Base-by-base conservation (phyloP, 2,329 filamentous ascomycete species). In the Alternaria solani region DNA sequence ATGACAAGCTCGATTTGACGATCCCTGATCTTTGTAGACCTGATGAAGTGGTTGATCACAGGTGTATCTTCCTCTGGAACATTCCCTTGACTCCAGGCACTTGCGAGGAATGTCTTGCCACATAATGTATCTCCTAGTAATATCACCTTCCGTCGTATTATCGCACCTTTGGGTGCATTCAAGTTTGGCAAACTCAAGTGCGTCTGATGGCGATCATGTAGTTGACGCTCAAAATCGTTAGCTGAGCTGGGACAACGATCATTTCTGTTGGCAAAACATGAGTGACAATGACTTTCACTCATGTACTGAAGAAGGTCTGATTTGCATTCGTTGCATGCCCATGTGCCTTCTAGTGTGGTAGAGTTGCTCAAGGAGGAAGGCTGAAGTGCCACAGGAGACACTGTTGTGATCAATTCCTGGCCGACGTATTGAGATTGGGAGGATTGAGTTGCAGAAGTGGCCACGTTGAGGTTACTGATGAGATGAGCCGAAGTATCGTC, bases 71-170 rank as follows among this genome's bases (percentile, higher is more conserved):
- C 38, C 14, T 30, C 28, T 38, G 48, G 42, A 16, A 12, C 30
- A 26, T 51, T n/a, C 8, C 34, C 28, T 34, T 41, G 11, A 49
- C 38, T 57, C 56, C 56, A 57, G 11, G 46, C 16, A 26, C 59
- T 53, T 30, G 57, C 49, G 25, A 67, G 41, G 42, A 44, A 61
- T 9, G 57, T 57, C 20, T 65, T 63, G 7, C 49, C 58, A 30
- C 61, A 67, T 23, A 48, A 42, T 4, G 52, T 5, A 26, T 67
- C 62, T 11, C 62, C 62, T 4, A 67, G 23, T 11, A 67, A 39
- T 5, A 67, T 30, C 2, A 61, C 41, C 26, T 61, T 61, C 23
- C 64, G 57, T 30, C 55, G 51, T 25, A 39, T 18, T 16, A 14
- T 53, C 14, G 25, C 28, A 7, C 18, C 9, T 41, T 46, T 42